Evolutionary conservation across 2,329 filamentous ascomycete genomes (phyloP), one percentile per base, ranked within the genome.

Genomic region (Aspergillus jensenii): DNA sequence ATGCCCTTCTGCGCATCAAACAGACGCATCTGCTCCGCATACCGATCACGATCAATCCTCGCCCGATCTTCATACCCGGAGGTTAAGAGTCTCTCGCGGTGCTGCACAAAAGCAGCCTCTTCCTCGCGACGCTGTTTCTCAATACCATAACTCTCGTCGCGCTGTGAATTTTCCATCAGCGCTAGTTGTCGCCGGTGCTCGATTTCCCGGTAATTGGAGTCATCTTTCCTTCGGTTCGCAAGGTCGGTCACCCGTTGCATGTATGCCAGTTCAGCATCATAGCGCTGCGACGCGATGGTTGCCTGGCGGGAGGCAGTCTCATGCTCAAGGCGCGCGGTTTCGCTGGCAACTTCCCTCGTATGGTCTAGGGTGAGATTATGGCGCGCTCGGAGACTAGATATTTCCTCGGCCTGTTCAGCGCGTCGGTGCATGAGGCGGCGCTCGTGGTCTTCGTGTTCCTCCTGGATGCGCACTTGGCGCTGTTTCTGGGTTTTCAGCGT

Each of bases 401-500:
- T 12, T 12, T 53, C 50, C n/a, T 58, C 44, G 2, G 39, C 56
- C 15, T 53, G 50, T n/a, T 53, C 45, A 6, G 56, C 56, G 3
- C 56, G 50, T n/a, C 43, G 44, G 3, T 50, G 56, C 6, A 47
- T 15, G 0, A 58, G n/a, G 4, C 50, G 56, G 2, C 56, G 50
- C 4, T 58, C 23, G 39, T 58, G 50, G 31, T 58, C 56, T 19
- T 58, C 56, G 37, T 58, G 37, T 40, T 58, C 56, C 9, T 55
- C 53, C 17, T 49, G 23, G 39, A 55, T 55, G n/a, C 39, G 39
- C 0, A 14, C 31, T 3, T 51, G 48, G 0, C 54, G 39, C 41
- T 56, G 54, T 6, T 27, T 39, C 11, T 51, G 39, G 11, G 46
- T 33, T 51, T 40, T 39, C 25, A 58, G 48, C 2, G 21, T 4